Conservation (phyloP, 2,329 filamentous ascomycete genomes). For the Pyricularia sp. region DNA sequence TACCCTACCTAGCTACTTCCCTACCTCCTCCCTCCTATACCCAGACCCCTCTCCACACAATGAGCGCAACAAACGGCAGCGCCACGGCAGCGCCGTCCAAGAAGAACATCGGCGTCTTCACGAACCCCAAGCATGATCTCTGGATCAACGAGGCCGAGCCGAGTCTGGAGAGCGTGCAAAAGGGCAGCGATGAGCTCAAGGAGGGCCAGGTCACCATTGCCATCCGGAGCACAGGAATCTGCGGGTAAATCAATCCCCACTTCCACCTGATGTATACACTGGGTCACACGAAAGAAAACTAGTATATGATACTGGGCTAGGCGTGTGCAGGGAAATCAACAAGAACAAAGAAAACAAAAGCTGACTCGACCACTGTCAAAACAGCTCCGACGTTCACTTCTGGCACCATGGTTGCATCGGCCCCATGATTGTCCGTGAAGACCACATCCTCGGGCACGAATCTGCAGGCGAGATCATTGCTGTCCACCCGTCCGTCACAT, state of each 20-base stretch:
- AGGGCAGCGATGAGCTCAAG: slow-evolving; percentile 57
- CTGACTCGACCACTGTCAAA: background rate
- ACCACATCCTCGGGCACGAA: slow-evolving; percentile 93
- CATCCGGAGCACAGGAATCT: slow-evolving; percentile 91
- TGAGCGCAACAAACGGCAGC: background rate
- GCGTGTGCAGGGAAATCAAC: background rate
- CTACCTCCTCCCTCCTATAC: background rate
- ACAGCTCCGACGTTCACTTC: slow-evolving; percentile 88
- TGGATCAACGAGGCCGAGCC: slow-evolving; percentile 79
- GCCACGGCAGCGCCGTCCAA: slow-evolving; percentile 44
- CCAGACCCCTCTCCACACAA: background rate
- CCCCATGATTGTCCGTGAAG: slow-evolving; percentile 82
- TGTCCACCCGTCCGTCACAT: slow-evolving; percentile 68
- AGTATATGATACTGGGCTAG: background rate
- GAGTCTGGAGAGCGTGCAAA: slow-evolving; percentile 62
- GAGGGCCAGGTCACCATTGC: slow-evolving; percentile 80
- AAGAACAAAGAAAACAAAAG: background rate
- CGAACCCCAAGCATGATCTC: slow-evolving; percentile 83
- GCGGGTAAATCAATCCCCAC: slow-evolving; percentile 53
- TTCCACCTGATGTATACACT: too few species aligned
- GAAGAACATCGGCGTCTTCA: slow-evolving; percentile 92
- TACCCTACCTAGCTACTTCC: background rate
- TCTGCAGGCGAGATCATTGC: slow-evolving; percentile 78
- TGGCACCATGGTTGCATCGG: slow-evolving; percentile 95
- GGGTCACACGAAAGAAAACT: background rate